Evolutionary conservation across 768 basidiomycete species (phyloP).

Genomic region (Russula sp.): DNA sequence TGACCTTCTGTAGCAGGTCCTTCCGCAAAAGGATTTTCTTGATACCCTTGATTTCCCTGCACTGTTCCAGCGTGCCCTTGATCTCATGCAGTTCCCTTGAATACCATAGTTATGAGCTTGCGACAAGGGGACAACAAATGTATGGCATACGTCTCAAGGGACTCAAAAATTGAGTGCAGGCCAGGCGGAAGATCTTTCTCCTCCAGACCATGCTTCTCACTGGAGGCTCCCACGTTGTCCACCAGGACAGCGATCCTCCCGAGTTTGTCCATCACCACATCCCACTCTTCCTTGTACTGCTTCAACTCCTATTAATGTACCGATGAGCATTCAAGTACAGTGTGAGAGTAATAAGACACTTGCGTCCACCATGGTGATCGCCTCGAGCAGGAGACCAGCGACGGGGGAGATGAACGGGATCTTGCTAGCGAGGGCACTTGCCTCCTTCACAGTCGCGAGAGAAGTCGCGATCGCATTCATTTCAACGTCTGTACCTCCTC

Average conservation of each 20-base stretch:
- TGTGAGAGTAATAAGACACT: too few species aligned
- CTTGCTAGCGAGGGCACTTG: too few species aligned
- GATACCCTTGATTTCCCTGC: not conserved
- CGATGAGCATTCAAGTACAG: not conserved
- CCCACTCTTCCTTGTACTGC: not conserved
- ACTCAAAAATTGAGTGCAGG: not conserved
- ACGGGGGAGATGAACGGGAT: too few species aligned
- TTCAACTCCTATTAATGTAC: not conserved
- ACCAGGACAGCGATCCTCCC: too few species aligned
- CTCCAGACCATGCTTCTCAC: not conserved
- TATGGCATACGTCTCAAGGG: not conserved
- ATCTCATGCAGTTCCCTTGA: not conserved
- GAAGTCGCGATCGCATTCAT: too few species aligned
- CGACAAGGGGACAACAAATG: too few species aligned
- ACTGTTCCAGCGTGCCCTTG: not conserved
- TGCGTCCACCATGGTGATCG: too few species aligned
- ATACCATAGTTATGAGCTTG: not conserved
- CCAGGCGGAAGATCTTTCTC: not conserved
- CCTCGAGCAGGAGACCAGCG: too few species aligned
- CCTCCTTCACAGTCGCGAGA: too few species aligned
- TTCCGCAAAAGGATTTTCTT: not conserved
- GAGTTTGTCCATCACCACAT: not conserved
- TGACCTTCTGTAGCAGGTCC: slow-evolving; percentile 1
- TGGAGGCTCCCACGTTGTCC: too few species aligned
- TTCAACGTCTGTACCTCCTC: too few species aligned